Conservation (phyloP, 345 rosid species). For the Fremontodendron californicum region DNA sequence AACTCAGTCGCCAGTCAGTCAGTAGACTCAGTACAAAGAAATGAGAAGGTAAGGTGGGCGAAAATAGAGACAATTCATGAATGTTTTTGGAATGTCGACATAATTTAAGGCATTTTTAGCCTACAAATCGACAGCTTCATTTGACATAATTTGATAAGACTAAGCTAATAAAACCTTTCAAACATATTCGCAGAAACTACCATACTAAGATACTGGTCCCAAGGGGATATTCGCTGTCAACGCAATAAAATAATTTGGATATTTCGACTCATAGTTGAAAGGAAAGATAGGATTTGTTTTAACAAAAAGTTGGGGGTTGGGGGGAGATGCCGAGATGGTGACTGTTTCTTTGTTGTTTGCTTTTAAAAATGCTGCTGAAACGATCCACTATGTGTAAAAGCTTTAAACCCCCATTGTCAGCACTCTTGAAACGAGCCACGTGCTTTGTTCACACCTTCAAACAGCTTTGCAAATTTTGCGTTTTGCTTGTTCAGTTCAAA, state of each 20-base stretch:
- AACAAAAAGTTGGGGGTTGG: not conserved
- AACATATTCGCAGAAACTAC: not conserved
- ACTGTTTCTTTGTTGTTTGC: not conserved
- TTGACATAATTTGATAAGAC: not conserved
- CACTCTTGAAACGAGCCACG: conserved; percentile 12
- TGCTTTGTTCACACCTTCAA: not conserved
- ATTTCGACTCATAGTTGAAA: not conserved
- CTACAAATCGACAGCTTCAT: not conserved
- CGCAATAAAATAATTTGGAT: not conserved
- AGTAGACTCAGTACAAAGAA: too few species aligned
- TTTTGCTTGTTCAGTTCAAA: not conserved
- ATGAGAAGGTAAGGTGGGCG: not conserved
- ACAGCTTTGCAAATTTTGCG: not conserved
- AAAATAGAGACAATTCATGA: not conserved
- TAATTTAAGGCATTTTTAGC: not conserved
- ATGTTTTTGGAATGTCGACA: conserved; percentile 25
- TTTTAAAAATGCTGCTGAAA: not conserved
- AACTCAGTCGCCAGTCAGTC: not conserved
- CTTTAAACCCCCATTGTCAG: not conserved
- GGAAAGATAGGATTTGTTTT: not conserved
- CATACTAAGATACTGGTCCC: not conserved
- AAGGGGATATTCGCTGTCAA: not conserved
- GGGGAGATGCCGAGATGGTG: conserved; percentile 1
- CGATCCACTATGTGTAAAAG: conserved; percentile 6
- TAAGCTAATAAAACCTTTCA: not conserved